Conservation (phyloP, 2,329 filamentous ascomycete genomes). For the Epicoccum sorghinum region DNA sequence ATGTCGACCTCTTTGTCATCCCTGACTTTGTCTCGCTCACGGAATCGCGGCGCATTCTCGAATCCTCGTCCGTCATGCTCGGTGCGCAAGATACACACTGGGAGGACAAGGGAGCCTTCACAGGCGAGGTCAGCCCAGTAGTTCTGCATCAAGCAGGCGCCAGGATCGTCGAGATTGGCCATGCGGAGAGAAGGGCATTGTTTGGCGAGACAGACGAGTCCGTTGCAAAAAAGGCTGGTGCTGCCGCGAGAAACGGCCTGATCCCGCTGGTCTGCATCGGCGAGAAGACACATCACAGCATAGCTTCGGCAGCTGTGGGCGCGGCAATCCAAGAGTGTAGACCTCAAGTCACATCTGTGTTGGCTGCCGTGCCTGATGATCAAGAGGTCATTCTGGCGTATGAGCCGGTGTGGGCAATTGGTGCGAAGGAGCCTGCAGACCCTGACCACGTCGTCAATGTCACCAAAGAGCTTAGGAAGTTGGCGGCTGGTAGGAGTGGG, state of each 20-base stretch:
- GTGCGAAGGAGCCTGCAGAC: slow-evolving; percentile 72
- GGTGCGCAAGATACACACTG: slow-evolving; percentile 80
- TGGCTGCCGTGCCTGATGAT: slow-evolving; percentile 65
- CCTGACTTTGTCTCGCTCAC: slow-evolving; percentile 76
- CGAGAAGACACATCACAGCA: slow-evolving; percentile 62
- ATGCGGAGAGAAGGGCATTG: slow-evolving; percentile 75
- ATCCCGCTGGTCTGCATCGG: slow-evolving; percentile 82
- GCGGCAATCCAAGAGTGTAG: slow-evolving; percentile 70
- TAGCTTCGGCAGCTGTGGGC: slow-evolving; percentile 58
- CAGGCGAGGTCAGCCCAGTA: slow-evolving; percentile 75
- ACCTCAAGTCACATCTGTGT: slow-evolving; percentile 67
- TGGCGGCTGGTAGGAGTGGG: slow-evolving; percentile 60
- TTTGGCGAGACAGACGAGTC: slow-evolving; percentile 76
- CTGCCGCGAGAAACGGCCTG: slow-evolving; percentile 71
- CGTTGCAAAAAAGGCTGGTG: slow-evolving; percentile 72
- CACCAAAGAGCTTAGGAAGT: slow-evolving; percentile 67
- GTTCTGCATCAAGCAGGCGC: slow-evolving; percentile 72
- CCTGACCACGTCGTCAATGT: slow-evolving; percentile 76
- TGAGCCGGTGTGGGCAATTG: slow-evolving; percentile 90
- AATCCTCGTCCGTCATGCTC: slow-evolving; percentile 61
- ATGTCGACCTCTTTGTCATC: slow-evolving; percentile 75
- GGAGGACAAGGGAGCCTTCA: slow-evolving; percentile 74
- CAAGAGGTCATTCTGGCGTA: slow-evolving; percentile 80
- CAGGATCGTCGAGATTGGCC: slow-evolving; percentile 76
- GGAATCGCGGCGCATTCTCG: slow-evolving; percentile 58